Evolutionary conservation across 495 filamentous ascomycete genomes (phyloP).

Genomic region (Hypoxylon crocopeplum): DNA sequence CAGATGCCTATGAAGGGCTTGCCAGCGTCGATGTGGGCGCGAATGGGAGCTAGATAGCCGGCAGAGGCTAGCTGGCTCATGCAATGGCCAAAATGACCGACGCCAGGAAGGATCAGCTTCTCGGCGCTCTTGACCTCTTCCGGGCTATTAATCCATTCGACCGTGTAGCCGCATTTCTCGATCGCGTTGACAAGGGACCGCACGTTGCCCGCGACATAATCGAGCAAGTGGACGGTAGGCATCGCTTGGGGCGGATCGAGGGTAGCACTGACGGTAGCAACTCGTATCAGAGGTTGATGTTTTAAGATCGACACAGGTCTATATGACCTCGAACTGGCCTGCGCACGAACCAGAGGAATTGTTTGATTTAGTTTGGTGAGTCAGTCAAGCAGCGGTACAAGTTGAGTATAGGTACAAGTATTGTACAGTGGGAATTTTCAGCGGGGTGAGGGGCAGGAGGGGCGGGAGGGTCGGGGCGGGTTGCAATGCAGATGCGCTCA

Average conservation of each 20-base stretch:
- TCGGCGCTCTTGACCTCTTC: slow-evolving; percentile 84
- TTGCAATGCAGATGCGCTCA: neutral
- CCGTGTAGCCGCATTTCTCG: slow-evolving; percentile 88
- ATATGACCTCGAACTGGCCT: too few relatives aligned
- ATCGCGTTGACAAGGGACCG: slow-evolving; percentile 96
- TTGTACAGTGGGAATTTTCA: slow-evolving; percentile 24
- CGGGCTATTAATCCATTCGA: slow-evolving; percentile 89
- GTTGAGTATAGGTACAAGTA: neutral
- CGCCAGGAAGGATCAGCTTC: slow-evolving; percentile 92
- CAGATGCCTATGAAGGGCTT: slow-evolving; percentile 99
- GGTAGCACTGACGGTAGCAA: too few relatives aligned
- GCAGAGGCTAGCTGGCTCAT: slow-evolving; percentile 78
- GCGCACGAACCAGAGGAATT: neutral
- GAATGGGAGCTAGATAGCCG: slow-evolving; percentile 81
- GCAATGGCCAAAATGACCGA: slow-evolving; percentile 97
- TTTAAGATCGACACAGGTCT: too few relatives aligned
- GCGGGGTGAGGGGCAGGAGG: slow-evolving; percentile 28
- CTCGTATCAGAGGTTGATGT: too few relatives aligned
- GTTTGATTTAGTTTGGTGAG: too few relatives aligned
- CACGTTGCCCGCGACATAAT: slow-evolving; percentile 82
- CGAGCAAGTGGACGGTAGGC: slow-evolving; percentile 91
- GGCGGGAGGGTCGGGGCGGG: slow-evolving; percentile 4
- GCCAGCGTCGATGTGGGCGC: slow-evolving; percentile 77
- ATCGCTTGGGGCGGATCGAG: slow-evolving; percentile 64
- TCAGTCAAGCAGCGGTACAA: slow-evolving; percentile 5